Evolutionary conservation across 2,329 filamentous ascomycete genomes (phyloP), one percentile per base, ranked within the genome.

Genomic region (Coniochaeta sp.): DNA sequence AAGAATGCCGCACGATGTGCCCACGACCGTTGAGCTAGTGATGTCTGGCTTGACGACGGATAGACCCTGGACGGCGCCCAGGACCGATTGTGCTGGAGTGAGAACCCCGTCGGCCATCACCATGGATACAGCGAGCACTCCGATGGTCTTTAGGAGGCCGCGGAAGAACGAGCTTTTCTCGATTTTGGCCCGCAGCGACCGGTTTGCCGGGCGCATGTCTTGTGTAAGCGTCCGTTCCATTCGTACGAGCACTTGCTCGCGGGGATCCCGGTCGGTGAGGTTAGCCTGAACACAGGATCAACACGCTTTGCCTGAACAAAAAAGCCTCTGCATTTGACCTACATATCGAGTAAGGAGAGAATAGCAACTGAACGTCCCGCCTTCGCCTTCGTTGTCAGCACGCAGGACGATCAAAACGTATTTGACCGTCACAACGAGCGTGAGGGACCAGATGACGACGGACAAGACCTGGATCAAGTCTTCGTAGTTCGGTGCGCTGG

Each of bases 331-430:
- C 33, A 30, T n/a, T 4, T 30, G 27, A 7, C 10, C 14, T 48
- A 48, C 45, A 64, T 79, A 83, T 58, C 81, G 71, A 4, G 82
- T 77, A 1, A 87, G 73, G 13, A 87, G 66, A 3, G 80, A 82
- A 64, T 87, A 87, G 24, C 83, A 76, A 27, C 79, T 81, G 64
- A 87, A 87, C 0, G 83, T 87, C 27, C 85, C 85, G 26, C 85
- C 85, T 60, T 88, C 83, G 42, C 85, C 85, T 61, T 87, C 83
- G 55, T 88, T 83, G 63, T 87, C 84, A 50, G 85, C 85, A 30
- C 70, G 71, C 5, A 88, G 67, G 32, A 88, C 78, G 60, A 88
- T 79, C 55, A 85, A 71, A 33, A 83, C 73, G 60, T 88, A 88
- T 67, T 88, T 88, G 53, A 86, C 58, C 0, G 82, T 86, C 31